These are phyloP conservation scores for Phytophthora colocasiae DNA, from an alignment of 352 stramenopile species.

Conservation along the genomic window DNA sequence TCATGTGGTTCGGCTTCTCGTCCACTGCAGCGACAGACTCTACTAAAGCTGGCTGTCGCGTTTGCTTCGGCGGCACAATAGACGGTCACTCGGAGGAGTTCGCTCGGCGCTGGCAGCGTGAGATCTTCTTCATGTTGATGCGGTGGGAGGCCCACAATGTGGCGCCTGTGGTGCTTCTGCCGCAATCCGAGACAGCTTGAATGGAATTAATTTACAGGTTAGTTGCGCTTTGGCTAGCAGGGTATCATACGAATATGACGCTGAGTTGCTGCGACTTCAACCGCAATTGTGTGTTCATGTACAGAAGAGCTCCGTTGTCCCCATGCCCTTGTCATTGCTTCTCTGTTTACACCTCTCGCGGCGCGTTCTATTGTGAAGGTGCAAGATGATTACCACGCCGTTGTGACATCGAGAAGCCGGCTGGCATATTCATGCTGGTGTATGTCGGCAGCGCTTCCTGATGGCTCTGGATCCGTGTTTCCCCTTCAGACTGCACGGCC, in stretches of 20 bases:
- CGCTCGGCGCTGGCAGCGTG: conserved; percentile 39
- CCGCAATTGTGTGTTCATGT: too few species aligned
- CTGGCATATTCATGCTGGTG: too few species aligned
- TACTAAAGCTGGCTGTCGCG: conserved; percentile 14
- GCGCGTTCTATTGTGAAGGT: too few species aligned
- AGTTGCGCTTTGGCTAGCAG: conserved; percentile 1
- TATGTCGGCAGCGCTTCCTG: too few species aligned
- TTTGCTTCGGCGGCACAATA: conserved; percentile 41
- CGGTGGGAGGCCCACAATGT: conserved; percentile 43
- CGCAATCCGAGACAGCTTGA: conserved; percentile 13
- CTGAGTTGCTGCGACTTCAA: too few species aligned
- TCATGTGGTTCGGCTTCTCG: conserved; percentile 44
- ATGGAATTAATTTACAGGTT: conserved; percentile 9
- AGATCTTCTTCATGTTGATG: conserved; percentile 46
- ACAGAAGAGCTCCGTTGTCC: too few species aligned
- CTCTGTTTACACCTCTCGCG: too few species aligned
- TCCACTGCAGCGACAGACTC: background rate
- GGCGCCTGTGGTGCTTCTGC: conserved; percentile 37
- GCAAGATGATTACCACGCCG: too few species aligned
- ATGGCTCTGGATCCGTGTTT: conserved; percentile 43
- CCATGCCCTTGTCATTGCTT: too few species aligned
- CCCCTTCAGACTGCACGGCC: background rate
- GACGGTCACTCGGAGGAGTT: conserved; percentile 40
- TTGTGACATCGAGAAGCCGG: too few species aligned
- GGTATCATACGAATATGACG: background rate